Base-by-base conservation (phyloP, 352 stramenopile species). In the Phytophthora pinifolia region DNA sequence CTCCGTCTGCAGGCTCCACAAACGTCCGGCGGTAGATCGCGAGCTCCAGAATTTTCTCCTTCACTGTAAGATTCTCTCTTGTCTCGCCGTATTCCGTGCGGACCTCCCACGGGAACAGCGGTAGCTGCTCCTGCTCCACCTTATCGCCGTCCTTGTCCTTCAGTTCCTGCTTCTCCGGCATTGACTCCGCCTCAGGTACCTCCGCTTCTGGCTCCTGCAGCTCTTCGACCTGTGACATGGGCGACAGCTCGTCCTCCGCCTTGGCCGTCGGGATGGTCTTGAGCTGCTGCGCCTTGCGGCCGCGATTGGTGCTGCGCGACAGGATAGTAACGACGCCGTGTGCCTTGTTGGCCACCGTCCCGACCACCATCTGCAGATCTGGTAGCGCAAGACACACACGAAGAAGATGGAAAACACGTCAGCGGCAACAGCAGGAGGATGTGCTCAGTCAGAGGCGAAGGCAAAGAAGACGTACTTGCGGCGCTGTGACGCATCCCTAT, bases 1-100 rank as follows among this genome's bases (percentile, higher is more conserved):
- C 79, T 30, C 79, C 79, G 9, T 52, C 60, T 1, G 76, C 74
- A 49, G 73, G 62, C 22, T 88, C 79, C 14, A 82, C 63, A 34
- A 84, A 89, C 20, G 79, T 89, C 47, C 63, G 65, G 18, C 79
- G 74, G 42, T 84, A 86, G 17, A 86, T 72, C 2, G 71, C 72
- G n/a, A 88, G 71, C 43, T 76, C 74, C 33, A 88, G 39, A 43
- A 86, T 77, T 66, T 79, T 74, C 33, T 83, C 63, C 20, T 67
- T 75, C 29, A 86, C 67, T 0, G 33, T 49, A 4, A 60, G 8
- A 31, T 71, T 73, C 42, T 82, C 79, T 36, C 63, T 52, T 9
- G 69, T 68, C 3, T 66, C 46, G 1, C 72, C 74, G 12, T 64
- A 60, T 25, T 74, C 70, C 20, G 65, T 53, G 15, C 50, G 54